Evolutionary conservation across 176 grass and related monocot species (phyloP), one percentile per base, ranked within the genome.

Genomic region (Poa pratensis): DNA sequence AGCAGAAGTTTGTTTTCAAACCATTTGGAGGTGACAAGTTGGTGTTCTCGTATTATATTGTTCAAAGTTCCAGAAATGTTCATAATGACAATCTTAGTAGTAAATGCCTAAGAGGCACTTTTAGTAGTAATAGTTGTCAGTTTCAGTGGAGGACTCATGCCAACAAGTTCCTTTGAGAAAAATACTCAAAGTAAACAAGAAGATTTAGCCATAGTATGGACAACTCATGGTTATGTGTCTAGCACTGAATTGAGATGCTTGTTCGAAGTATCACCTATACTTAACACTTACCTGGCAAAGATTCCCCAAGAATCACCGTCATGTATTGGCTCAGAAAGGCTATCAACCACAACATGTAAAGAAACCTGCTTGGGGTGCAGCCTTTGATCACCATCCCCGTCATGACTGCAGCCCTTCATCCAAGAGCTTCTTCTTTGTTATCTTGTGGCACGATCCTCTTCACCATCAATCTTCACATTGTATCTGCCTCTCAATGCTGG

Each of bases 381-480:
- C 87, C 89, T 49, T 86, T 90, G 46, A 79, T 64, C 64, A 92
- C 22, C 94, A 94, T 97, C 28, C 90, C 85, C 11, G 85, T 57
- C 30, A 97, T 80, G 18, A 97, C 63, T 7, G 24, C 42, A 49
- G 83, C 37, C 18, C 75, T 85, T 94, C 82, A 57, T 97, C 63
- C 86, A 42, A 22, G 87, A 87, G 72, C 90, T 87, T 0, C 34
- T 84, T 24, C 92, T 40, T 12, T 69, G 43, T 90, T 92, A 82
- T 97, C 85, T 43, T 85, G 89, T 49, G 88, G 63, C 35, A 94
- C 76, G 9, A 68, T 94, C 82, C 90, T 97, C 85, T 84, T 94
- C 81, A 87, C 55, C 75, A 90, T 83, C 82, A 22, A 82, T 79
- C 26, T 89, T 89, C 94, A 92, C 48, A 97, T 72, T 68, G 59